Evolutionary conservation across 2,329 filamentous ascomycete species (phyloP).

Genomic region (Fusarium oligoseptatum): DNA sequence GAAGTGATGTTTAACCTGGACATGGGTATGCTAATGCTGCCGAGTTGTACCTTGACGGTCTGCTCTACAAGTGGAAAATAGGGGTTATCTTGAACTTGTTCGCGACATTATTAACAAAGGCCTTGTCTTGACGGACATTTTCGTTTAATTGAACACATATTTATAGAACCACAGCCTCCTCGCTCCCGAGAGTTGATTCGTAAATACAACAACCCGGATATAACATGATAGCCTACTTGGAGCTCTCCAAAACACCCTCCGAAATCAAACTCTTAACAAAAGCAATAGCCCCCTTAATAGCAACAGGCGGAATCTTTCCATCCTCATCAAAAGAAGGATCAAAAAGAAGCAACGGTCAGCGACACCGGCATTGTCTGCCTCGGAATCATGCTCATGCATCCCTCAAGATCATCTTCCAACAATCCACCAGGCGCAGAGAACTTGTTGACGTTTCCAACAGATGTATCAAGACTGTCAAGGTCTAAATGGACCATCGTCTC

Average conservation of each 20-base stretch:
- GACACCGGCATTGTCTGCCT: constrained; percentile 30
- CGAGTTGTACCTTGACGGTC: not conserved
- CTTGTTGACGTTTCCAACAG: constrained; percentile 52
- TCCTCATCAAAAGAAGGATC: constrained; percentile 39
- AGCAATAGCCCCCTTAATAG: constrained; percentile 22
- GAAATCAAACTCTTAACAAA: constrained; percentile 31
- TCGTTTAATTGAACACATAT: not conserved
- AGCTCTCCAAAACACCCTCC: constrained; percentile 12
- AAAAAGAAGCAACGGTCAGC: constrained; percentile 40
- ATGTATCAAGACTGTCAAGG: constrained; percentile 52
- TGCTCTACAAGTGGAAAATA: not conserved
- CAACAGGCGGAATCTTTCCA: constrained; percentile 32
- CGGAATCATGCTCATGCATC: constrained; percentile 36
- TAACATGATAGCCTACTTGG: not conserved
- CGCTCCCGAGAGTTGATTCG: not conserved
- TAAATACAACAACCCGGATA: not conserved
- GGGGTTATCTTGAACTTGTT: not conserved
- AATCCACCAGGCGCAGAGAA: constrained; percentile 53
- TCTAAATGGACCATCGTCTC: constrained; percentile 52
- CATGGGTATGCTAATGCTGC: no score
- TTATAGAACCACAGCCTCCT: not conserved
- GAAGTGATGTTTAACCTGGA: not conserved
- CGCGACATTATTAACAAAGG: not conserved
- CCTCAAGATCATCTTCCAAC: constrained; percentile 41
- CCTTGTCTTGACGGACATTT: not conserved